Conservation (phyloP, 768 basidiomycete genomes). For the Sporobolomyces phaffii region DNA sequence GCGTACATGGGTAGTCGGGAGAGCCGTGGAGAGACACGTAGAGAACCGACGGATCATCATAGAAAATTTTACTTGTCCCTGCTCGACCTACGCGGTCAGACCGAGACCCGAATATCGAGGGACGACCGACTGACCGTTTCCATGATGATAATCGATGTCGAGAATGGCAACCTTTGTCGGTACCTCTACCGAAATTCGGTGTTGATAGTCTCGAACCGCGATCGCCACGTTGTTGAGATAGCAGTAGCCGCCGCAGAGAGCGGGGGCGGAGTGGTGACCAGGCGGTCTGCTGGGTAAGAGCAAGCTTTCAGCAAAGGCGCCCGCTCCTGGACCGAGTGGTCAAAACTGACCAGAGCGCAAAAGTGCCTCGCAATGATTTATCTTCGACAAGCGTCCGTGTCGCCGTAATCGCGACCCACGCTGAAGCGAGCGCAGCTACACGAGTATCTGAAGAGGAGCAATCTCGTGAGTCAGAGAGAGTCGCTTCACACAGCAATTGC, state of each 20-base stretch:
- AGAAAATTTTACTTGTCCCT: slow-evolving; percentile 46
- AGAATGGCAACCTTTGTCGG: slow-evolving; percentile 44
- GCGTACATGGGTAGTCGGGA: slow-evolving; percentile 47
- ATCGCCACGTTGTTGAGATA: slow-evolving; percentile 47
- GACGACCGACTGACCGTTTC: slow-evolving; percentile 47
- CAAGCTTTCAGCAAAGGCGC: background rate
- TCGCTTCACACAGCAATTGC: background rate
- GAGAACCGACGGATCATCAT: slow-evolving; percentile 44
- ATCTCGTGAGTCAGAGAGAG: background rate
- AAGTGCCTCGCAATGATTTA: background rate
- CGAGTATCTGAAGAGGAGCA: too few species aligned
- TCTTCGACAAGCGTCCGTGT: background rate
- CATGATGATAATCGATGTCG: slow-evolving; percentile 49
- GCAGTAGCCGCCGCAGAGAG: slow-evolving; percentile 47
- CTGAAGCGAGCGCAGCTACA: slow-evolving; percentile 44
- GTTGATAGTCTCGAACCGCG: slow-evolving; percentile 44
- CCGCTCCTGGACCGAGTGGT: too few species aligned
- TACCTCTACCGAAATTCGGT: background rate
- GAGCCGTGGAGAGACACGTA: slow-evolving; percentile 46
- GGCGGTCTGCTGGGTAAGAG: slow-evolving; percentile 43
- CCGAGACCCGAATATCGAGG: background rate
- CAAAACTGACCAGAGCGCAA: slow-evolving; percentile 30
- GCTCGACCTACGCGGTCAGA: background rate
- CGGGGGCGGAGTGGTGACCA: slow-evolving; percentile 45
- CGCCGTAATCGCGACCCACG: slow-evolving; percentile 42